Base-by-base conservation (phyloP, 2,329 filamentous ascomycete genomes). In the Chrysoporthe puriensis region DNA sequence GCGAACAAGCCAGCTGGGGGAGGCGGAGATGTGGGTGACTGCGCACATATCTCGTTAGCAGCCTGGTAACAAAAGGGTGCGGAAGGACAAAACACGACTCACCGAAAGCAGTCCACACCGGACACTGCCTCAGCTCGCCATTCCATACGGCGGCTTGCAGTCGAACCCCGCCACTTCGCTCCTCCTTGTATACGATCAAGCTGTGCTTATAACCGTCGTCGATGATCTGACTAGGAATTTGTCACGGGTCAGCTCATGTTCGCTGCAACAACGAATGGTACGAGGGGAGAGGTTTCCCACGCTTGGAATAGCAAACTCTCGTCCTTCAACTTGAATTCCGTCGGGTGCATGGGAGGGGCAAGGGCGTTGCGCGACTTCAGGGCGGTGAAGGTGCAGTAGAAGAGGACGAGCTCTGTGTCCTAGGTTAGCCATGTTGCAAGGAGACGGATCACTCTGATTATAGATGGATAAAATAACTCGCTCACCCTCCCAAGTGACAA, bases 71-170 rank as follows among this genome's bases (percentile, higher is more conserved):
- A 21, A 40, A 2, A 50, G 18, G 3, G n/a, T 26, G 26, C 43
- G 32, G 11, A 50, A 40, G 4, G 11, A 4, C 26, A 13, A 26
- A 9, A 11, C 16, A 43, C 26, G 4, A 9, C 83, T 36, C 78
- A 88, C 87, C 78, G 72, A 90, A 90, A 2, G 87, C 87, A 2
- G 87, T 90, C 88, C 88, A 90, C 9, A 90, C 81, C 1, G 87
- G 88, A 71, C 85, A 88, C 62, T 79, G 79, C 42, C 78, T 79
- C 62, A 88, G 73, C 63, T 84, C 82, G 2, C 86, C 87, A n/a
- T 84, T 82, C 79, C 81, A 83, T 0, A 87, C 82, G 1, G 84
- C 80, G 14, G 86, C 85, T 60, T 88, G 86, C 0, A 90, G 82
- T 14, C 88, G 83, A 2, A 85, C 67, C 2, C 82, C 83, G 11